A percentile compares a stretch with the other conserved stretches of the same genome.
Conservation (phyloP, 768 basidiomycete species). For the Russula emetica region DNA sequence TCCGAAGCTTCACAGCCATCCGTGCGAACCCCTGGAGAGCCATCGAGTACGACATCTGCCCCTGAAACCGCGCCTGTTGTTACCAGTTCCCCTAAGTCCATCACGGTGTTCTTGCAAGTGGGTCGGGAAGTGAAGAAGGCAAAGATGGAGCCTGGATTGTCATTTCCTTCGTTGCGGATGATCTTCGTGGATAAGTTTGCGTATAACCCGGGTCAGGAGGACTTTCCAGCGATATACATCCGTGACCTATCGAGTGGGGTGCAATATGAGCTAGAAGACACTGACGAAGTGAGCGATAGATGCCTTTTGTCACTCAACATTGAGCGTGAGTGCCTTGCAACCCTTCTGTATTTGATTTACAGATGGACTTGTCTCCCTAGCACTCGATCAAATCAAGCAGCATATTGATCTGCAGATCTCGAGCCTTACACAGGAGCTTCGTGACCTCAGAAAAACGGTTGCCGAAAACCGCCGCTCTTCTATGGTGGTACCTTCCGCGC, state of each 20-base stretch:
- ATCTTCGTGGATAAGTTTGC: conserved; percentile 94
- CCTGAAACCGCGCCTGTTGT: conserved; percentile 30
- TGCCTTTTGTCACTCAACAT: conserved; percentile 90
- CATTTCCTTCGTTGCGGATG: conserved; percentile 72
- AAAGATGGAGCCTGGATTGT: conserved; percentile 60
- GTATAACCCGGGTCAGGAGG: conserved; percentile 88
- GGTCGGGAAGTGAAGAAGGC: conserved; percentile 90
- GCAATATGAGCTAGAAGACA: conserved; percentile 93
- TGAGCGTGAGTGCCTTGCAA: conserved; percentile 67
- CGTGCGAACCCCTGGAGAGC: background rate
- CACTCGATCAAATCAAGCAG: conserved; percentile 97
- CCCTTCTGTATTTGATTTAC: background rate
- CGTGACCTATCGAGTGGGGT: conserved; percentile 89
- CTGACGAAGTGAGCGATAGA: conserved; percentile 86
- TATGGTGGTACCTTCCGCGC: conserved; percentile 39
- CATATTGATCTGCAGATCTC: conserved; percentile 94
- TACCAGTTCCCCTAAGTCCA: conserved; percentile 29
- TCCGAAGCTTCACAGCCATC: background rate
- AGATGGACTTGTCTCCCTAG: conserved; percentile 40
- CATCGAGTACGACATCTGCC: background rate
- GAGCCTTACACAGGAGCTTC: conserved; percentile 78
- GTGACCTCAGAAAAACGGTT: conserved; percentile 75
- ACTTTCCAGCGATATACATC: conserved; percentile 94
- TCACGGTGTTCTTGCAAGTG: conserved; percentile 83
- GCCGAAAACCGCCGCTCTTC: conserved; percentile 51